Percentiles rank a stretch among this genome's conserved stretches.
These are phyloP conservation scores for Phialemoniopsis sp. DNA, from an alignment of 2,329 filamentous ascomycete species.

Conservation along the genomic window DNA sequence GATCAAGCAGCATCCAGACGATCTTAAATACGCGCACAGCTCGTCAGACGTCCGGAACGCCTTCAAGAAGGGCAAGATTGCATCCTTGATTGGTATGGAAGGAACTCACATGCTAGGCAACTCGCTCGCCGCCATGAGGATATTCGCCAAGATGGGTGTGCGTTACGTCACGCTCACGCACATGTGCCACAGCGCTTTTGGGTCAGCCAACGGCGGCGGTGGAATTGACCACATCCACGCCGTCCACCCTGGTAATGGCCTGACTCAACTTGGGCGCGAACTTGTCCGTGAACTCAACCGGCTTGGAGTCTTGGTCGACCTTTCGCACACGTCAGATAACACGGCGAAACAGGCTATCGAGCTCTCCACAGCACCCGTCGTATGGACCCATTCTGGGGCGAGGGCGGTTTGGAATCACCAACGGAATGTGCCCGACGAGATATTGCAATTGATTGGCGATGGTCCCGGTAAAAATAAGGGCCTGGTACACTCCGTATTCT, in stretches of 20 bases:
- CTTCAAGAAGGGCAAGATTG: slow-evolving; percentile 14
- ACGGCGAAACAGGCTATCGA: too few relatives aligned
- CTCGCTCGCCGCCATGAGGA: slow-evolving; percentile 9
- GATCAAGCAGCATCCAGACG: background rate
- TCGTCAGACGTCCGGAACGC: slow-evolving; percentile 7
- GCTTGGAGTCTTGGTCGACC: slow-evolving; percentile 88
- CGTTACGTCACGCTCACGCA: slow-evolving; percentile 16
- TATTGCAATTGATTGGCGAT: slow-evolving; percentile 76
- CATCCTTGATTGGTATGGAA: slow-evolving; percentile 19
- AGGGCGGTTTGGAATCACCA: slow-evolving; percentile 81
- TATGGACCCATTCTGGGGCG: slow-evolving; percentile 85
- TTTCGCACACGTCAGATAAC: slow-evolving; percentile 71
- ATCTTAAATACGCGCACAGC: background rate
- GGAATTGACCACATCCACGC: too few relatives aligned
- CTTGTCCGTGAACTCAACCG: slow-evolving; percentile 90
- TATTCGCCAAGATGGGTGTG: slow-evolving; percentile 22
- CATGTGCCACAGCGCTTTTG: slow-evolving; percentile 10
- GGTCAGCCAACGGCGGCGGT: too few relatives aligned
- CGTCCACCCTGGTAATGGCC: too few relatives aligned
- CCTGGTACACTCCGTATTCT: too few relatives aligned
- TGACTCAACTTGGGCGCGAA: too few relatives aligned
- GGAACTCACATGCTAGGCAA: slow-evolving; percentile 15
- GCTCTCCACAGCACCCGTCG: slow-evolving; percentile 75
- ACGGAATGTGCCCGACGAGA: slow-evolving; percentile 83
- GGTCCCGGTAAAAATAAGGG: slow-evolving; percentile 96